Conservation (phyloP, 768 basidiomycete species). For the Russula emetica region DNA sequence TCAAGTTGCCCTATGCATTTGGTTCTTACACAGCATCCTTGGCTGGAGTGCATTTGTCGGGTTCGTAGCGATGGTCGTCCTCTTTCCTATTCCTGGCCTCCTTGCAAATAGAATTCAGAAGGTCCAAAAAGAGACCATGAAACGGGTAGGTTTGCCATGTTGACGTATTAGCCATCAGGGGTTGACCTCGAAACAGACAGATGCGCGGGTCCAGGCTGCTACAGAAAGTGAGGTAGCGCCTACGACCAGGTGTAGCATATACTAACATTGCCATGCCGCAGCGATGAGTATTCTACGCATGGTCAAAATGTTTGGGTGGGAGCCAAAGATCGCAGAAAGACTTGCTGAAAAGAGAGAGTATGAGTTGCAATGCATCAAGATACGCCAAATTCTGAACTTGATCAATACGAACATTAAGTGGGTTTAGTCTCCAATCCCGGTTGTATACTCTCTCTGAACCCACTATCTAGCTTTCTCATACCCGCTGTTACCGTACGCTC, state of each 20-base stretch:
- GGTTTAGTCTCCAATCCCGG: not conserved
- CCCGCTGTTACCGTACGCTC: slow-evolving; percentile 37
- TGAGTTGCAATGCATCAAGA: slow-evolving; percentile 38
- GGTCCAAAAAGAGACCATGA: slow-evolving; percentile 41
- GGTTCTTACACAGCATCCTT: slow-evolving; percentile 45
- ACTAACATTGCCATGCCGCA: slow-evolving; percentile 20
- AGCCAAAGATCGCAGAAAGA: slow-evolving; percentile 42
- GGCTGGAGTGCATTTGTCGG: slow-evolving; percentile 50
- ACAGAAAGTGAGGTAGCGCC: slow-evolving; percentile 37
- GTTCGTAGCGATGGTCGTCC: slow-evolving; percentile 38
- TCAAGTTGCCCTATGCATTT: slow-evolving; percentile 39
- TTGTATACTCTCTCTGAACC: not conserved
- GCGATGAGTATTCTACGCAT: slow-evolving; percentile 42
- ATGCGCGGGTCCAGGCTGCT: slow-evolving; percentile 44
- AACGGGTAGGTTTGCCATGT: slow-evolving; percentile 32
- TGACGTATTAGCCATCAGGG: not conserved
- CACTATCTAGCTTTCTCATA: slow-evolving; percentile 33
- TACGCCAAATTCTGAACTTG: slow-evolving; percentile 36
- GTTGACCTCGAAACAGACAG: slow-evolving; percentile 35
- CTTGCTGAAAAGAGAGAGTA: slow-evolving; percentile 37
- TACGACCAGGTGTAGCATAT: not conserved
- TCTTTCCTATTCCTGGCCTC: slow-evolving; percentile 43
- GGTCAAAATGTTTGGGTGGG: slow-evolving; percentile 63
- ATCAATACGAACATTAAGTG: slow-evolving; percentile 36
- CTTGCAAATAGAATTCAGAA: slow-evolving; percentile 37